Base-by-base conservation (phyloP, 495 filamentous ascomycete species). In the Neurospora sp. region DNA sequence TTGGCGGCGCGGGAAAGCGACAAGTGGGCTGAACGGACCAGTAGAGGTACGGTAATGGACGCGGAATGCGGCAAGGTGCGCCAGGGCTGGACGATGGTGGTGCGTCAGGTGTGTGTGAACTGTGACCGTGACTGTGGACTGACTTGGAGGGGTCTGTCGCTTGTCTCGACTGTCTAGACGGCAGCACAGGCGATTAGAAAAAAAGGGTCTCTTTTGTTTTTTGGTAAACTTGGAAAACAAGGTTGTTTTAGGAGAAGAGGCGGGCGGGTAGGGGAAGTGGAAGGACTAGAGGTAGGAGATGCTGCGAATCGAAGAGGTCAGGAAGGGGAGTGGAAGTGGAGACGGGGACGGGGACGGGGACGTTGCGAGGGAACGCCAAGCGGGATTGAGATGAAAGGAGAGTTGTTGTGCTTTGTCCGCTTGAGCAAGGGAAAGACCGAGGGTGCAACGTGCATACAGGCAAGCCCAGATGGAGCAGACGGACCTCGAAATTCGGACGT, bases 401-500 rank as follows among this genome's bases (percentile, higher is more conserved):
- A 35, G 53, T 65, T 61, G 53, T 27, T 65, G 53, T 65, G 53
- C 53, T 65, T 65, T 65, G 53, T 65, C 53, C 53, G 22, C 53
- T 61, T 61, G 53, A 65, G 53, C 53, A 65, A 65, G 53, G 53
- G 53, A 65, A 65, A 35, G 53, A 37, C 22, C 4, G 31, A 65
- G 27, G 6, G 14, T 35, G 53, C 31, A 65, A 65, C 53, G 27
- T 37, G 27, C 53, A 65, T 65, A 65, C 53, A 65, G 20, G n/a
- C 46, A 20, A 22, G 46, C 46, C 46, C 46, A 10, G 46, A 53
- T 53, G 48, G 40, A 71, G 42, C 69, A 65, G 70, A 71, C 48
- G 61, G 22, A 70, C 61, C 59, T 74, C 71, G 74, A 76, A 71
- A 70, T 73, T 74, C 72, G 71, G 71, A 79, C 74, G 73, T 77